These are phyloP conservation scores for Neonectria hederae DNA, from an alignment of 2,329 filamentous ascomycete species.

Conservation along the genomic window DNA sequence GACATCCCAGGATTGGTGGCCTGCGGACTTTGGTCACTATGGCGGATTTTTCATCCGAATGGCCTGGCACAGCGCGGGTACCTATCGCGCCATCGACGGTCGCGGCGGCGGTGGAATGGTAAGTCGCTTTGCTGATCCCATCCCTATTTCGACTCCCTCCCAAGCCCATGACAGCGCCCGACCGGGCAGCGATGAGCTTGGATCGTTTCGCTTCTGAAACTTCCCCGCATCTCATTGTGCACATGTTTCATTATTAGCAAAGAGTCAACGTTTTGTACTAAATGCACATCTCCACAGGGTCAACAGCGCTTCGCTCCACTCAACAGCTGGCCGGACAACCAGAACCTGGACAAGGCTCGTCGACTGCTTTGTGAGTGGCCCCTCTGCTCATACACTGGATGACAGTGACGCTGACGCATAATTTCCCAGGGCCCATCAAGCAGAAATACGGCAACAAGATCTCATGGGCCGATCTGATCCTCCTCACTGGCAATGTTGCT, in stretches of 20 bases:
- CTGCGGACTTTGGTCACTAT: slow-evolving; percentile 83
- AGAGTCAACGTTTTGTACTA: slow-evolving; percentile 6
- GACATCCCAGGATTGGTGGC: slow-evolving; percentile 83
- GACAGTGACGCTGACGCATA: not conserved
- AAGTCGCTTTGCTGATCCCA: not conserved
- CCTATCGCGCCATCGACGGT: slow-evolving; percentile 78
- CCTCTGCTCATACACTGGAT: too few relatives aligned
- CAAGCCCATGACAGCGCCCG: not conserved
- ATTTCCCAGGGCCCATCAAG: slow-evolving; percentile 70
- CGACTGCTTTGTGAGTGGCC: slow-evolving; percentile 68
- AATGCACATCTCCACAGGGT: slow-evolving; percentile 51
- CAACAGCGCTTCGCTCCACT: slow-evolving; percentile 84
- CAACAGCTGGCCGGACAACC: slow-evolving; percentile 84
- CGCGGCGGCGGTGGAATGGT: slow-evolving; percentile 75
- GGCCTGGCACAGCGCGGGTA: slow-evolving; percentile 84
- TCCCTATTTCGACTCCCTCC: not conserved
- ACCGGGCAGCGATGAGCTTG: not conserved
- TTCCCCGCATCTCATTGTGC: too few relatives aligned
- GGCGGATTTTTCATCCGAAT: slow-evolving; percentile 82
- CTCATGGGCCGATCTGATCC: slow-evolving; percentile 79
- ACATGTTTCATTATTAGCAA: not conserved
- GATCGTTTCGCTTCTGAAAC: not conserved
- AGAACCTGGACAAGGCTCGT: slow-evolving; percentile 81
- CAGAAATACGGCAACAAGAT: slow-evolving; percentile 87
- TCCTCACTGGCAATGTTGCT: slow-evolving; percentile 79